These are phyloP conservation scores for Pseudogymnoascus pannorum DNA, from an alignment of 2,329 filamentous ascomycete species.

Conservation along the genomic window DNA sequence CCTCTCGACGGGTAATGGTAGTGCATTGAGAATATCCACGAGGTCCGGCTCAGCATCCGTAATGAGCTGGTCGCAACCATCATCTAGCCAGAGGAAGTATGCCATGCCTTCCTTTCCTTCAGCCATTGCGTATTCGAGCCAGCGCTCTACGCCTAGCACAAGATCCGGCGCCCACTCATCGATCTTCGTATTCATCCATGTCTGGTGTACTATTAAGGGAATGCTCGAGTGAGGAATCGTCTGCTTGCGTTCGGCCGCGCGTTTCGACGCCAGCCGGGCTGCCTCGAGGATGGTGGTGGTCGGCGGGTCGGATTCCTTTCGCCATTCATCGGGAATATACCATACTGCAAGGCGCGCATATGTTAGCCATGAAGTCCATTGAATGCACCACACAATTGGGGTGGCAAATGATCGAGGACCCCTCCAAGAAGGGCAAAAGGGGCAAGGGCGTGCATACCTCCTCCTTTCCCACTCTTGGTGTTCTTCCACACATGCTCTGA, in stretches of 20 bases:
- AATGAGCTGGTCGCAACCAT: constrained; percentile 26
- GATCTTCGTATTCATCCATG: constrained; percentile 26
- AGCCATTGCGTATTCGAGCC: constrained; percentile 22
- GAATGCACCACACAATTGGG: background rate
- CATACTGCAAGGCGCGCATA: constrained; percentile 2
- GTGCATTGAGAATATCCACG: constrained; percentile 17
- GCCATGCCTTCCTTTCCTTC: constrained; percentile 21
- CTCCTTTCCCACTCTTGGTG: background rate
- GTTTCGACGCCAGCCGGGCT: constrained; percentile 21
- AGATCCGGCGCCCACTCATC: constrained; percentile 24
- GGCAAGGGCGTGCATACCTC: background rate
- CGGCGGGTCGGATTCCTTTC: constrained; percentile 12
- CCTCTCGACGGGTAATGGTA: constrained; percentile 26
- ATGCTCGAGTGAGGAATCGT: constrained; percentile 24
- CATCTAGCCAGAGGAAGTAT: constrained; percentile 31
- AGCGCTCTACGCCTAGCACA: constrained; percentile 24
- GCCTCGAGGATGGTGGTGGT: constrained; percentile 24
- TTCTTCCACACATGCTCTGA: background rate
- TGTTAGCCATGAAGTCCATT: background rate
- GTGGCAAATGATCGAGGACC: background rate
- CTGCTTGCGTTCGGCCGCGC: background rate
- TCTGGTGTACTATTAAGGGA: constrained; percentile 30
- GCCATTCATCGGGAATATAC: constrained; percentile 10
- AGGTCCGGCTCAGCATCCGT: constrained; percentile 23
- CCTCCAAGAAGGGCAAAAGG: background rate